Base-by-base conservation (phyloP, 1,139 yeast genomes). In the Tardiomyces depauwii region DNA sequence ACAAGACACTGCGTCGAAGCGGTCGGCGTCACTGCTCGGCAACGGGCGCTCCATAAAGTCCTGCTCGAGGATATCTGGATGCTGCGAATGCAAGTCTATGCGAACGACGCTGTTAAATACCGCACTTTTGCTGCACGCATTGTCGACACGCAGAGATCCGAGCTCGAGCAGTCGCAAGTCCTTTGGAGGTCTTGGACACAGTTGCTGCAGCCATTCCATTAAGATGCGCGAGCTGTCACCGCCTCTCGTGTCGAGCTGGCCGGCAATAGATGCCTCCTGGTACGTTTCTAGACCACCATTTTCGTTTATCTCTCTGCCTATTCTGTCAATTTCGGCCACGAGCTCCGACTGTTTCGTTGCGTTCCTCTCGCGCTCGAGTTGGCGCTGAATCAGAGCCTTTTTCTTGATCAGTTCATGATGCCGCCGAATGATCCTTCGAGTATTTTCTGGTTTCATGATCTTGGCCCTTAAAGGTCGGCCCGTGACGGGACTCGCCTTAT, bases 201-300 rank as follows among this genome's bases (percentile, higher is more conserved):
- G 53, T 40, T 61, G 53, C 49, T 64, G 55, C 16, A 86, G 61
- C 96, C 96, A 88, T 47, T 76, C 74, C 2, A 85, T 71, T 42
- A 87, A 64, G 49, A 76, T 67, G 54, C 82, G 84, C 1, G 95
- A 87, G 0, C 96, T 85, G 61, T 89, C 97, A 1, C 96, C 95
- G 0, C 97, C 97, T 51, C 97, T 65, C 42, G 73, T 72, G 1
- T 65, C 64, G 49, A 78, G 77, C 57, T 89, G 97, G 0, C 97
- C 97, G 44, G 80, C 77, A 1, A 84, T 76, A 1, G 96, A 86
- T 0, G 97, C 97, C n/a, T 73, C 67, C 57, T 89, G 97, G 60
- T 89, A 89, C 19, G 27, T 16, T 80, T 78, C 52, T 64, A 72
- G 1, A 75, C 87, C 44, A 77, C 65, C 40, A 63, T 61, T 14